Percentiles rank a stretch among this genome's conserved stretches.
phyloP scores from a whole-genome alignment of 2,329 filamentous ascomycete species.

The Claviceps paspali region DNA sequence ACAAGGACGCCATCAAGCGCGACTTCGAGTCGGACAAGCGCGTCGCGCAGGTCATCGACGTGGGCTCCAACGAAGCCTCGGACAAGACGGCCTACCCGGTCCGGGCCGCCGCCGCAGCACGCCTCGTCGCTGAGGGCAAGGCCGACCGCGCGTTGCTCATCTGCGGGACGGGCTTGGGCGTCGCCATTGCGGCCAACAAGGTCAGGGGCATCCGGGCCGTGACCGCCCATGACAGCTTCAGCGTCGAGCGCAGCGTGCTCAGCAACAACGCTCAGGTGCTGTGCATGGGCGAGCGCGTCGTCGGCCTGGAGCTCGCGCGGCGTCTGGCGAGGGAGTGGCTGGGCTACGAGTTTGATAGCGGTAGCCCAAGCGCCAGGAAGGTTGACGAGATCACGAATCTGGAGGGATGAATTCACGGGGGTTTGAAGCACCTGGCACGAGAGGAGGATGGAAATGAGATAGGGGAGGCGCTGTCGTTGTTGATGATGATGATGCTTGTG shows the following conservation, averaged over 20 bases:
- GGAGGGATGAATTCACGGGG: no score
- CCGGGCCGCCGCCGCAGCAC: constrained; percentile 57
- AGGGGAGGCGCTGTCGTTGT: no score
- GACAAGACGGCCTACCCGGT: constrained; percentile 77
- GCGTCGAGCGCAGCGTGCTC: constrained; percentile 63
- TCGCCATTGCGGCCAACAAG: constrained; percentile 83
- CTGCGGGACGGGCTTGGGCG: constrained; percentile 75
- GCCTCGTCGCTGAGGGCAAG: constrained; percentile 43
- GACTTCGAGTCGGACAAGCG: constrained; percentile 53
- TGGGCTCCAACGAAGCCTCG: constrained; percentile 48
- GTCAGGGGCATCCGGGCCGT: constrained; percentile 74
- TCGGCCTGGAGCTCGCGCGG: constrained; percentile 67
- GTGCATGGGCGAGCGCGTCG: constrained; percentile 72
- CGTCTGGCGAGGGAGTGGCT: constrained; percentile 70
- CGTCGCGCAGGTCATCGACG: constrained; percentile 55
- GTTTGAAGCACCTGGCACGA: no score
- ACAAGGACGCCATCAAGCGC: constrained; percentile 64
- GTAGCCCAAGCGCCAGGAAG: constrained; percentile 28
- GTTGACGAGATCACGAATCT: constrained; percentile 27
- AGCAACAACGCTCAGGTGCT: constrained; percentile 80
- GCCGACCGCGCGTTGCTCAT: constrained; percentile 68
- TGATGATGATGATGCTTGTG: no score
- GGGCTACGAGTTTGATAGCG: constrained; percentile 63
- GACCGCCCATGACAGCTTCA: constrained; percentile 76
- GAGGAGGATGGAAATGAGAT: no score